These are phyloP conservation scores for Maudiozyma saulgeensis DNA, from an alignment of 805 yeast species.

Conservation along the genomic window DNA sequence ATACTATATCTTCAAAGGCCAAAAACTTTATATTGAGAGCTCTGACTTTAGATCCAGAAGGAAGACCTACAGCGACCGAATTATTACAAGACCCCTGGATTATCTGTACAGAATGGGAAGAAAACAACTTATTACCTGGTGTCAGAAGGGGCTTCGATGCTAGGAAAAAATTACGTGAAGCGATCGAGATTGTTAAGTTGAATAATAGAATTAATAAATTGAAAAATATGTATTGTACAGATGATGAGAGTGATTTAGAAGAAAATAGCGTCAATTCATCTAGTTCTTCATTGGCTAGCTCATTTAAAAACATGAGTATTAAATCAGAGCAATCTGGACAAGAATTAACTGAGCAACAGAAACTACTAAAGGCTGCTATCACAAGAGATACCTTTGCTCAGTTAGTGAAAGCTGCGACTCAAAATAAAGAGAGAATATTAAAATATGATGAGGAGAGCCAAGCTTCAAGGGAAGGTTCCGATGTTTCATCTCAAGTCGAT, in stretches of 20 bases:
- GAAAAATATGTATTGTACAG: conserved; percentile 45
- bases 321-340: not conserved
- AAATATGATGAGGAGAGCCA: conserved; percentile 3
- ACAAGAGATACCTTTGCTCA: conserved; percentile 53
- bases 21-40: conserved; percentile 65
- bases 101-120: conserved; percentile 33
- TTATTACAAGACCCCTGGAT: conserved; percentile 74
- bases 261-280: conserved; percentile 10
- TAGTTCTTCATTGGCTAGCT: conserved; percentile 8
- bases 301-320: conserved; percentile 7
- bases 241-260: conserved; percentile 27
- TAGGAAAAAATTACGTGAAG: conserved; percentile 72
- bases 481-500: no score
- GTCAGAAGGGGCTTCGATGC: conserved; percentile 78
- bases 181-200: conserved; percentile 72
- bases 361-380: conserved; percentile 29
- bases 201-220: conserved; percentile 68
- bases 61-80: conserved; percentile 59
- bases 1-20: conserved; percentile 67
- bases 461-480: not conserved
- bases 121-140: conserved; percentile 66
- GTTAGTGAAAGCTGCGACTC: conserved; percentile 57
- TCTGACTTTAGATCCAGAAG: conserved; percentile 54
- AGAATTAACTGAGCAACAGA: conserved; percentile 5
- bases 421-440: conserved; percentile 40